Evolutionary conservation across 371 early-diverging fungal species (phyloP).

Genomic region (Rhizopus delemar): DNA sequence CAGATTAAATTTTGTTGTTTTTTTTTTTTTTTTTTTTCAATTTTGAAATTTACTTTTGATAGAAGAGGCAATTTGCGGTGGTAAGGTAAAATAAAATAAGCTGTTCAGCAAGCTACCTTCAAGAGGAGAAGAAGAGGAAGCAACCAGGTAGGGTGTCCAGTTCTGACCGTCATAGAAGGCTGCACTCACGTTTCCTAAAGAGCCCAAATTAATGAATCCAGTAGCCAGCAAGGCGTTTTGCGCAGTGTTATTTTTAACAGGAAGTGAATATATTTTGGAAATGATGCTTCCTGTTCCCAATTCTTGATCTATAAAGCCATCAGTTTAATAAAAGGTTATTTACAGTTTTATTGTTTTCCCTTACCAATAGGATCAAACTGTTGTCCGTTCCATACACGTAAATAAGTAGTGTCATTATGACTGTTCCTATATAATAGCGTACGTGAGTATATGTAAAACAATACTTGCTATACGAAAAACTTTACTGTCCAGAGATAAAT

Average conservation of each 20-base stretch:
- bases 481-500: conserved; percentile 45
- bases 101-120: conserved; percentile 28
- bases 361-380: conserved; percentile 23
- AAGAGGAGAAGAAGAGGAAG: conserved; percentile 34
- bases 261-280: conserved; percentile 27
- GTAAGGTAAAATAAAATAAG: conserved; percentile 47
- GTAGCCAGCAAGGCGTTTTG: conserved; percentile 35
- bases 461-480: conserved; percentile 4
- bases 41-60: conserved; percentile 10
- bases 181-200: conserved; percentile 53
- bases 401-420: conserved; percentile 13
- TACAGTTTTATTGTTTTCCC: not conserved
- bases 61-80: conserved; percentile 6
- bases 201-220: conserved; percentile 51
- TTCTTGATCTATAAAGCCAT: conserved; percentile 13
- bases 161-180: conserved; percentile 65
- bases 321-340: not conserved
- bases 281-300: conserved; percentile 41
- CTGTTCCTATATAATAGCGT: not conserved
- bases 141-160: conserved; percentile 69
- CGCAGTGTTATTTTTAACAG: not conserved
- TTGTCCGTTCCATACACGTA: conserved; percentile 48
- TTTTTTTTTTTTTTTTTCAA: not conserved
- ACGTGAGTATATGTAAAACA: not conserved
- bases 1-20: not conserved